phyloP scores from a whole-genome alignment of 2,329 filamentous ascomycete genomes.

The Penicillium capsulatum region DNA sequence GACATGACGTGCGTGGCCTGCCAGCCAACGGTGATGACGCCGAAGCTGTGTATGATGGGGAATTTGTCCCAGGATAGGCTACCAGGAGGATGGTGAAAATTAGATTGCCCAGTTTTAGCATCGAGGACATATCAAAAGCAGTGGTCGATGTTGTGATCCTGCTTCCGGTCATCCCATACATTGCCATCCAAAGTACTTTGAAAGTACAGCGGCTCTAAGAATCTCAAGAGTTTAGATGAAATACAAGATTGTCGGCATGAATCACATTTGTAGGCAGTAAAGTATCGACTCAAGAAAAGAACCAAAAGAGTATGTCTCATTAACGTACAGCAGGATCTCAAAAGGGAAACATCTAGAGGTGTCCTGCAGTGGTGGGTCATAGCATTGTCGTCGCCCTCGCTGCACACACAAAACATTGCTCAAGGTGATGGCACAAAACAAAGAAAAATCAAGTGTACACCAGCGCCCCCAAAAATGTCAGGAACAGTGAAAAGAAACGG shows the following conservation, averaged over 20 bases:
- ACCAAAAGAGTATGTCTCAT: slow-evolving; percentile 16
- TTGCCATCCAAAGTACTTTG: no score
- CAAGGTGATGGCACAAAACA: slow-evolving; percentile 8
- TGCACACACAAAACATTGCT: slow-evolving; percentile 11
- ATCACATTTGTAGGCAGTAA: slow-evolving; percentile 12
- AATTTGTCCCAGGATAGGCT: neutral
- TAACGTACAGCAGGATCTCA: slow-evolving; percentile 20
- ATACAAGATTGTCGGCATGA: no score
- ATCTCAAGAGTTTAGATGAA: no score
- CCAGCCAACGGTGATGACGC: slow-evolving; percentile 2
- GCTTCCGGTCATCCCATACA: no score
- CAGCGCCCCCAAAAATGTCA: slow-evolving; percentile 16
- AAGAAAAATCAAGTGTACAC: slow-evolving; percentile 19
- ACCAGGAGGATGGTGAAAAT: no score
- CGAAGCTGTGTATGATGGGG: neutral
- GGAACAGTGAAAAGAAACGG: slow-evolving; percentile 1
- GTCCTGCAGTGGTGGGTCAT: slow-evolving; percentile 23
- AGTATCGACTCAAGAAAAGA: slow-evolving; percentile 17
- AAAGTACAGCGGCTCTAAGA: no score
- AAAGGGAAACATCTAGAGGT: slow-evolving; percentile 20
- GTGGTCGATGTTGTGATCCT: no score
- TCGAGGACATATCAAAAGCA: no score
- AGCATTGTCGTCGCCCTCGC: slow-evolving; percentile 16
- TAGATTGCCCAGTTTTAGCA: no score
- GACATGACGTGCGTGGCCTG: neutral